Base-by-base conservation (phyloP, 2,329 filamentous ascomycete species). In the Trichoderma sp. region DNA sequence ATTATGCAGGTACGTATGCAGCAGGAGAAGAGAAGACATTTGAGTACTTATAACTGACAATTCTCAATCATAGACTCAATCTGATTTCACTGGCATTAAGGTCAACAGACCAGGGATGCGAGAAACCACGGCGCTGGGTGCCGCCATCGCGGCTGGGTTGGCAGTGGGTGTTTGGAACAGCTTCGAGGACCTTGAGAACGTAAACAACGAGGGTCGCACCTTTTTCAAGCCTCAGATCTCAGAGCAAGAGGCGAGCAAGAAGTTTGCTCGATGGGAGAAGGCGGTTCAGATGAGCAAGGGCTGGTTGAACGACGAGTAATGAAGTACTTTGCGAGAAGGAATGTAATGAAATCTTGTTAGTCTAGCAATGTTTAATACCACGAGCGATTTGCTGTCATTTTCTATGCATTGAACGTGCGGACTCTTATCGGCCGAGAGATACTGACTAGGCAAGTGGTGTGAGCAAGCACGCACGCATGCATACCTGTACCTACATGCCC, bases 61-160 rank as follows among this genome's bases (percentile, higher is more conserved):
- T 30, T 26, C 3, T 30, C 7, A 8, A 28, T 73, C 15, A 43
- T 11, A 89, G 87, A 93, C 92, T 6, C 93, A 96, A 86, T 88
- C 93, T 74, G 91, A 95, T 81, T 87, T 95, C 60, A 93, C 93
- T 76, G 90, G 91, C 68, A 94, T 95, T 75, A 91, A 92, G 57
- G 91, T 95, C 74, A 89, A 92, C 79, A 89, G 93, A 51, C 93
- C 93, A 4, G 86, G 88, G 69, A 95, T 96, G 93, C 89, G 92
- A 74, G 93, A 96, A 82, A 95, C 93, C 3, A 96, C 93, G 4
- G 91, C 93, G 1, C 86, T 95, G 4, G 93, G 93, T 36, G 92
- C 93, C 34, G 93, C 93, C 57, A 94, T 95, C 73, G 93, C 93
- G 7, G 93, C 93, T 26, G 93, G 91, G n/a, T 89, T 95, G 75